These are phyloP conservation scores for Boletus rubescentipes DNA, from an alignment of 768 basidiomycete species.

Conservation along the genomic window DNA sequence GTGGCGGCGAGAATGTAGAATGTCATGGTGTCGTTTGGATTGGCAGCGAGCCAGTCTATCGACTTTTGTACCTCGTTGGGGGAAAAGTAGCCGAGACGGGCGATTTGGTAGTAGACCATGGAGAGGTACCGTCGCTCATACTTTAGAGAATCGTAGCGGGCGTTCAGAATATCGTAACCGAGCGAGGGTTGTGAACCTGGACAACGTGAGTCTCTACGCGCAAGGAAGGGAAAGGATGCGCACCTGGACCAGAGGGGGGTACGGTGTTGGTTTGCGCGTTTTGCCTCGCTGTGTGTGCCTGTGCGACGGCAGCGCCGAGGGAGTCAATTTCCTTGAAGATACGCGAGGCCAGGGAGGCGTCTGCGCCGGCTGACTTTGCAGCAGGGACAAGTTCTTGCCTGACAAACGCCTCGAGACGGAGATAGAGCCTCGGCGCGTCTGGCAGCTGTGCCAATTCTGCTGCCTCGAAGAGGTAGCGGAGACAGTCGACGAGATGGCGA, in stretches of 20 bases:
- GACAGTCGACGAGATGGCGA: constrained; percentile 66
- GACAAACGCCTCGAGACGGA: constrained; percentile 55
- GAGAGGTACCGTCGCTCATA: constrained; percentile 72
- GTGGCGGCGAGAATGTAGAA: constrained; percentile 67
- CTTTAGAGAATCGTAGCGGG: constrained; percentile 70
- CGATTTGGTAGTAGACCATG: constrained; percentile 59
- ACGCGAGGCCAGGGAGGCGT: constrained; percentile 48
- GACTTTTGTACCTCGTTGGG: constrained; percentile 59
- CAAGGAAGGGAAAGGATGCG: not conserved
- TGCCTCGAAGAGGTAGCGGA: constrained; percentile 65
- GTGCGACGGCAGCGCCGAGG: constrained; percentile 51
- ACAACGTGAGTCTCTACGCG: constrained; percentile 11
- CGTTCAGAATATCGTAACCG: constrained; percentile 64
- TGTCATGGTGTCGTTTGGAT: constrained; percentile 66
- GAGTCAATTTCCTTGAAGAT: constrained; percentile 66
- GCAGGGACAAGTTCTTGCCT: constrained; percentile 51
- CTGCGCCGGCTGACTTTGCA: constrained; percentile 33
- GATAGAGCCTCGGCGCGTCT: constrained; percentile 47
- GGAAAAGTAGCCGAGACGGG: constrained; percentile 60
- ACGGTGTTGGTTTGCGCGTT: constrained; percentile 60
- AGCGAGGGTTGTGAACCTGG: constrained; percentile 47
- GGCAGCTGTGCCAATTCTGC: constrained; percentile 48
- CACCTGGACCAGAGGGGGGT: constrained; percentile 56
- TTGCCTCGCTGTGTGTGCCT: constrained; percentile 56
- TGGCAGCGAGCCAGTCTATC: constrained; percentile 68